Evolutionary conservation across 2,329 filamentous ascomycete genomes (phyloP).

Genomic region (Diatrype stigma): DNA sequence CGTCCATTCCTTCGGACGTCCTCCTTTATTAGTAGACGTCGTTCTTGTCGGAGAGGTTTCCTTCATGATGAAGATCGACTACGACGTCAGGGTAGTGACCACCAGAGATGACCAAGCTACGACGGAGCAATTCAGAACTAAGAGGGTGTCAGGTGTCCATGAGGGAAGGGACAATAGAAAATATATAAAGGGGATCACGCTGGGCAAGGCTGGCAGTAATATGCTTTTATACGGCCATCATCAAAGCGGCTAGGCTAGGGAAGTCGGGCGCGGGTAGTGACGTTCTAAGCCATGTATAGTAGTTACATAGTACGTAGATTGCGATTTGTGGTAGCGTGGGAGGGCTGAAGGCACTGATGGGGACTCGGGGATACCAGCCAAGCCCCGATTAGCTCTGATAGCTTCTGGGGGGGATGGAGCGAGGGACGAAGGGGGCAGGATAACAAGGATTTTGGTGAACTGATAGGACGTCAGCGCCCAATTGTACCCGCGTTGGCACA

Average conservation of each 20-base stretch:
- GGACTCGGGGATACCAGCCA: background rate
- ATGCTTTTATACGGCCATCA: background rate
- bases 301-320: too few species aligned
- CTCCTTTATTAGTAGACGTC: constrained; percentile 29
- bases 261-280: background rate
- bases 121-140: background rate
- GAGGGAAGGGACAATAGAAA: background rate
- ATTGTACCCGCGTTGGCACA: background rate
- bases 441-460: background rate
- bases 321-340: too few species aligned
- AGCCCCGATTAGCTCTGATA: background rate
- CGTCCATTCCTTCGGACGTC: constrained; percentile 55
- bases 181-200: background rate
- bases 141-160: background rate
- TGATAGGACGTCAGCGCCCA: background rate
- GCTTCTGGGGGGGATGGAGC: too few species aligned
- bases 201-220: background rate
- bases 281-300: background rate
- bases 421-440: background rate
- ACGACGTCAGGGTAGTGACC: background rate
- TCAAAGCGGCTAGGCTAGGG: background rate
- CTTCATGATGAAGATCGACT: constrained; percentile 14
- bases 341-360: background rate
- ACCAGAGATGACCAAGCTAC: background rate
- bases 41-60: constrained; percentile 23